Percentiles rank a stretch among this genome's conserved stretches.
Evolutionary conservation across 108 stramenopile genomes (phyloP).

Genomic region (Skeletonema menzelii): DNA sequence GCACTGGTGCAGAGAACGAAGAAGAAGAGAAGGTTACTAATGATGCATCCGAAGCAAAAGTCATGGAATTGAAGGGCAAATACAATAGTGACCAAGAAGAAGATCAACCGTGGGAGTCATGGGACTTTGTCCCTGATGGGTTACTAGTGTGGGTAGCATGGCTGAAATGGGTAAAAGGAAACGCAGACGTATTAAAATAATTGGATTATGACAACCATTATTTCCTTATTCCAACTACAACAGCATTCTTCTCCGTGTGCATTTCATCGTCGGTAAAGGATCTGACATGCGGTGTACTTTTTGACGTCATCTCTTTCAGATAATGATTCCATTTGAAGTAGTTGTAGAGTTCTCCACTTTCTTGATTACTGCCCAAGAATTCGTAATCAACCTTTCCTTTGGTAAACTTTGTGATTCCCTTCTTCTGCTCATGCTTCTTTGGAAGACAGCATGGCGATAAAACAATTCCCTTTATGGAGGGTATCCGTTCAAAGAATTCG

Average conservation of each 20-base stretch:
- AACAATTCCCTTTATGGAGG: slow-evolving; percentile 23
- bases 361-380: slow-evolving; percentile 1
- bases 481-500: slow-evolving; percentile 28
- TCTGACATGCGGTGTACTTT: background rate
- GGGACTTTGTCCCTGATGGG: slow-evolving; percentile 87
- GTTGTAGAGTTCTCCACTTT: slow-evolving; percentile 5
- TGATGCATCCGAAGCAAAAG: background rate
- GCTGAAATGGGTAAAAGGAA: slow-evolving; percentile 36
- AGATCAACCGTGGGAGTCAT: slow-evolving; percentile 30
- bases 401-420: background rate
- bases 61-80: background rate
- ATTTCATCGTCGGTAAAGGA: slow-evolving; percentile 21
- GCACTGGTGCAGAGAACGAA: slow-evolving; percentile 32
- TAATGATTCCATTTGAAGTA: slow-evolving; percentile 20
- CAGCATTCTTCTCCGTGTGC: slow-evolving; percentile 31
- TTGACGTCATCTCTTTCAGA: slow-evolving; percentile 16
- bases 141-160: slow-evolving; percentile 81
- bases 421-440: slow-evolving; percentile 16
- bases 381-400: background rate
- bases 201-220: background rate
- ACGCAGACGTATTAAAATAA: background rate
- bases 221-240: slow-evolving; percentile 19
- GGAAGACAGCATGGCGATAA: slow-evolving; percentile 42
- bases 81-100: slow-evolving; percentile 5
- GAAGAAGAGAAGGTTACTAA: background rate